phyloP scores from a whole-genome alignment of 2,329 filamentous ascomycete species.

The Phoma herbarum region DNA sequence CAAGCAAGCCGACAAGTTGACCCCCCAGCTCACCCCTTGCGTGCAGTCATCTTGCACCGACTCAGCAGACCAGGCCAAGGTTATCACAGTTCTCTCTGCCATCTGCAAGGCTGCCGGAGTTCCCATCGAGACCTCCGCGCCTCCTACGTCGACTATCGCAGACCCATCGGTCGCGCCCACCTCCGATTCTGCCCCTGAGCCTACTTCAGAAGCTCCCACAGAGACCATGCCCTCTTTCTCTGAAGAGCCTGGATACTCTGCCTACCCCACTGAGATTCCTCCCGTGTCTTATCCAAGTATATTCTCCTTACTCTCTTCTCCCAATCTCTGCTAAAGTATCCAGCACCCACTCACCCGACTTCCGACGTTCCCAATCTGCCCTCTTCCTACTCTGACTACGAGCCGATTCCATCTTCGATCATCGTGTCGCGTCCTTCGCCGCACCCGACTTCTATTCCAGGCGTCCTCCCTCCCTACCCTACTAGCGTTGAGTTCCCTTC shows the following conservation, averaged over 20 bases:
- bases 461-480: conserved; percentile 24
- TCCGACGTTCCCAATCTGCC: conserved; percentile 13
- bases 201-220: conserved; percentile 1
- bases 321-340: not conserved
- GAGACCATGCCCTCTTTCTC: conserved; percentile 3
- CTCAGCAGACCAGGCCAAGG: conserved; percentile 47
- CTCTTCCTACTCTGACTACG: not conserved
- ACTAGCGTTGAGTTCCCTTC: conserved; percentile 8
- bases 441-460: conserved; percentile 2
- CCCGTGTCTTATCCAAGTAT: conserved; percentile 2
- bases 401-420: conserved; percentile 11
- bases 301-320: not conserved
- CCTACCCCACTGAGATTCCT: conserved; percentile 4
- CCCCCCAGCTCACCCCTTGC: conserved; percentile 53
- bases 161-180: not conserved
- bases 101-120: conserved; percentile 41
- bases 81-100: conserved; percentile 29
- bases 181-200: conserved; percentile 5
- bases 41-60: conserved; percentile 52
- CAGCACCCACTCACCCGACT: conserved; percentile 2
- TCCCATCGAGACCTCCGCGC: conserved; percentile 29
- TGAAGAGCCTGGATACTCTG: conserved; percentile 7
- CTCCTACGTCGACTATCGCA: not conserved
- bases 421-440: conserved; percentile 15
- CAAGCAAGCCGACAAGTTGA: conserved; percentile 51